Base-by-base conservation (phyloP, 495 filamentous ascomycete genomes). In the Aspergillus incahuasiensis region DNA sequence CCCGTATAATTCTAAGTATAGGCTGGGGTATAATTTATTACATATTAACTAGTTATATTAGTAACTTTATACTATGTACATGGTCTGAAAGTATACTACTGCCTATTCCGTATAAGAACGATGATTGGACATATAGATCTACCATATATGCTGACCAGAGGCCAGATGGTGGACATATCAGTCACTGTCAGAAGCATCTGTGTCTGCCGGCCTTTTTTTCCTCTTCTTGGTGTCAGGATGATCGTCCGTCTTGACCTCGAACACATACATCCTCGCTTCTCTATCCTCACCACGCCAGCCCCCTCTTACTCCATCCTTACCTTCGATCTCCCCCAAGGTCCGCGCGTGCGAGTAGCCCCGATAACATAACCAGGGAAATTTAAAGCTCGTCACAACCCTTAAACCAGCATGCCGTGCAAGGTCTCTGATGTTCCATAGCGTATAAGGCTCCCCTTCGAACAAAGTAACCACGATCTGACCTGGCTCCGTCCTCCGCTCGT, bases 361-460 rank as follows among this genome's bases (percentile, higher is more conserved):
- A 72, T 96, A 98, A 13, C 78, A 85, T 40, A 64, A 72, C 45
- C 86, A 83, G 24, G 84, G 80, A 63, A 97, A 97, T 54, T 67
- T 74, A 65, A 92, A 95, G 68, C 89, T 95, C 52, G 83, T 76
- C 51, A 84, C 77, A 48, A 95, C 88, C 46, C 79, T 77, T 46
- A 97, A 73, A 19, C 90, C 91, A 7, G 79, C 77, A 70, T 95
- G 89, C 4, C 90, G 76, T 5, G 84, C 94, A 18, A 98, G 73
- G 68, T 95, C 91, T 18, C 84, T 82, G 30, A 97, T 82, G 69
- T 97, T 95, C 94, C 94, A 98, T 11, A 96, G 77, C 8, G 89
- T 91, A 68, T 98, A 98, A 1, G 92, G 94, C 64, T 92, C 84
- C 38, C 86, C 88, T 69, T 96, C 92, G 66, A 98, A 97, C 5